Evolutionary conservation across 805 yeast species (phyloP), one percentile per base, ranked within the genome.

Genomic region (Kockiozyma suomiensis): DNA sequence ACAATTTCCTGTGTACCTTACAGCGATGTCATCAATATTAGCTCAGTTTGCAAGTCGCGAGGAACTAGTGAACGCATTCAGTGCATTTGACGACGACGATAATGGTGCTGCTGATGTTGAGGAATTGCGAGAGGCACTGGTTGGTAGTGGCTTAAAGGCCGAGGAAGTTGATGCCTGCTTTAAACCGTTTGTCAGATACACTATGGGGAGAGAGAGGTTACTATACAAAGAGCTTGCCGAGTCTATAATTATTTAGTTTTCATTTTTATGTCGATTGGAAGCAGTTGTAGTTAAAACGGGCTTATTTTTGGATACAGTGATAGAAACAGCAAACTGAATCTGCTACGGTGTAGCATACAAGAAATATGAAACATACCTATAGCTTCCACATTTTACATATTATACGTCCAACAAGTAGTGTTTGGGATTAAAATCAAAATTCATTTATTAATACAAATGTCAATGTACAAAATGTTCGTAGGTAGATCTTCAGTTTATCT

Each of bases 1-100:
- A 38, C 80, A 82, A 55, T 89, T 90, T 69, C 83, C 92, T 3
- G 81, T 81, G 48, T 91, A 84, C 69, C 74, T 87, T 64, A 80
- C 85, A 10, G 72, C 84, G 43, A 82, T 91, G 83, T 82, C 87
- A 2, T 70, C 74, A 0, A 83, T 81, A 60, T 72, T 87, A 54
- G 75, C 77, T 40, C 77, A 79, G 55, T 76, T 88, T 47, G 79
- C 83, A 19, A 76, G 83, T 68, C 35, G 40, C 32, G 72, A 76
- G 59, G 85, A 84, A 70, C 70, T 91, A 8, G 71, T 76, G 48
- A 78, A 81, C 51, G 91, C 94, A 0, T 78, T 90, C 62, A 75
- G 76, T 50, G 81, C 81, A 5, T 85, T 88, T 70, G 72, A 78
- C 21, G 66, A 62, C 48, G 67, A 67, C 43, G 74, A 72, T 12